Percentiles rank a stretch among this genome's conserved stretches.
Evolutionary conservation across 495 filamentous ascomycete species (phyloP).

Genomic region (Penicillium coffeae): DNA sequence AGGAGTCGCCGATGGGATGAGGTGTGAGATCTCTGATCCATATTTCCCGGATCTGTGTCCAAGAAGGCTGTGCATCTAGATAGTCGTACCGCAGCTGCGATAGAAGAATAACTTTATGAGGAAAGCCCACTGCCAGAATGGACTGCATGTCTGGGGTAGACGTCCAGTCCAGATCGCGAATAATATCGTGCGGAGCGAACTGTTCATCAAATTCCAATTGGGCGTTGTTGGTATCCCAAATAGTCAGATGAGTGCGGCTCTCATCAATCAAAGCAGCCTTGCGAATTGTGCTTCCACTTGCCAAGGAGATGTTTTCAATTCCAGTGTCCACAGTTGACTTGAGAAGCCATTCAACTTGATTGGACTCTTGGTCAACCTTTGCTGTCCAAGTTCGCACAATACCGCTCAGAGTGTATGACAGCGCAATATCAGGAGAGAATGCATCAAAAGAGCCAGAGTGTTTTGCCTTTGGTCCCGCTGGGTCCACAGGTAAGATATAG

Average conservation of each 20-base stretch:
- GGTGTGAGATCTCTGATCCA: constrained; percentile 78
- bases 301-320: constrained; percentile 67
- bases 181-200: constrained; percentile 68
- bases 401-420: constrained; percentile 78
- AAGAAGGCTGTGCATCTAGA: constrained; percentile 81
- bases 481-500: constrained; percentile 86
- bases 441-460: constrained; percentile 81
- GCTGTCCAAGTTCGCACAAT: constrained; percentile 83
- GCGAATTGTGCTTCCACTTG: constrained; percentile 80
- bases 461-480: constrained; percentile 68
- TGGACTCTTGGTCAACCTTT: constrained; percentile 54
- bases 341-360: constrained; percentile 72
- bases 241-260: constrained; percentile 70
- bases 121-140: constrained; percentile 87
- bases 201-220: constrained; percentile 77
- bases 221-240: constrained; percentile 83
- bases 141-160: constrained; percentile 89
- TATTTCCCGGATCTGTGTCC: constrained; percentile 81
- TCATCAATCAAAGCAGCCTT: constrained; percentile 82
- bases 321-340: constrained; percentile 82
- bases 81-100: constrained; percentile 94
- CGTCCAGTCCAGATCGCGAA: constrained; percentile 91
- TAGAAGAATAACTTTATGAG: constrained; percentile 77
- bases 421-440: constrained; percentile 82
- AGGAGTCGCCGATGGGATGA: constrained; percentile 88